Evolutionary conservation across 1,284 basidiomycete species (phyloP), one percentile per base, ranked within the genome.

Genomic region (Papiliotrema terrestris): DNA sequence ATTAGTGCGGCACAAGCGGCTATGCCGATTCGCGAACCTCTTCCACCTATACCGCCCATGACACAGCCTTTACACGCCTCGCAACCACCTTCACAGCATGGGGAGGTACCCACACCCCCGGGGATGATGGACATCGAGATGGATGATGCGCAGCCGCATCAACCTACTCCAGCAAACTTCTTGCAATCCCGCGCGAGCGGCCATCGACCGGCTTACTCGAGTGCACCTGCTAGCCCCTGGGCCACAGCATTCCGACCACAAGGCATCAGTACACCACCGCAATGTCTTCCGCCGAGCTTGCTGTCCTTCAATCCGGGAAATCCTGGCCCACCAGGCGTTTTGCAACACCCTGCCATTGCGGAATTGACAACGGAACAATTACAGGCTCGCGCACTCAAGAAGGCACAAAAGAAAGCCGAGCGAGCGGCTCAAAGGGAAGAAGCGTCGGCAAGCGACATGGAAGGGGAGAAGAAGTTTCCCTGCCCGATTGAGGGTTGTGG

Each of bases 401-500:
- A 69, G 56, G 69, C 71, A 0, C 68, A 71, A 54, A 59, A 68
- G 42, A 65, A 65, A 38, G 71, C 67, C 4, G 65, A 69, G 35
- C 68, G 69, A 49, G 65, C 66, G n/a, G 71, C 68, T 5, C 62
- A 66, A 2, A 61, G 69, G 42, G 71, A 72, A 41, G 72, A 69
- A 37, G 65, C 52, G 19, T 60, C 49, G 51, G 65, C 43, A 39
- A 68, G 60, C 29, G 63, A 60, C 57, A 62, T 55, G 1, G 68
- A 69, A 32, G 69, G 70, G 45, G 80, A 81, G 63, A 81, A 82
- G 66, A 78, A 80, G 25, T 83, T 82, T 74, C 80, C 81, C 56
- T 83, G 82, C 65, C 79, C 79, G 2, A 79, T 82, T 6, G 80
- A 80, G 36, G 82, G 82, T 1, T 83, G 82, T 62, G 82, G 82